Evolutionary conservation across 768 basidiomycete species (phyloP), one percentile per base, ranked within the genome.

Genomic region (Mycena venus): DNA sequence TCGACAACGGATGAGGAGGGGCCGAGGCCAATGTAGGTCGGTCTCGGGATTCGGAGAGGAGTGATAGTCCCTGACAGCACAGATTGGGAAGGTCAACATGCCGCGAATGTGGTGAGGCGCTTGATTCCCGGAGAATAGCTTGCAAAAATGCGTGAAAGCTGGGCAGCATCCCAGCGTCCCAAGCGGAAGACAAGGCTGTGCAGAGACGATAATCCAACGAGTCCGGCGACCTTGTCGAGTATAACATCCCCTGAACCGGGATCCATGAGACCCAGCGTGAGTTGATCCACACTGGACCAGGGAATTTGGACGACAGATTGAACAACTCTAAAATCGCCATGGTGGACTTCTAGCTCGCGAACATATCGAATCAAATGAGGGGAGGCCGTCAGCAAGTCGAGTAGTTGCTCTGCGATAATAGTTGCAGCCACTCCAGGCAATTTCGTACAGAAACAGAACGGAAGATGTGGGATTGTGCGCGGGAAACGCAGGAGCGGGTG

Each of bases 401-500:
- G 63, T 34, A 65, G 47, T 21, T 47, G 63, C 34, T 49, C 63
- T 36, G 63, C 63, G 32, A 65, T 23, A n/a, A 53, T 36, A n/a
- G 10, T 53, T 29, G 44, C 63, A n/a, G 63, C 31, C 49, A 34
- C 47, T 34, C 47, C 47, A 25, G 32, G 29, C 34, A 32, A 44
- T 42, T 62, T 62, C 42, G 60, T 31, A 65, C 47, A 65, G 63
- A 65, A 53, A 65, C 36, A 32, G 47, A 65, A 29, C 49, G 49
- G 63, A 65, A 65, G 63, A 65, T 65, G 47, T 65, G 49, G 47
- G 63, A 65, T 53, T 65, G 63, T 49, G 63, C 63, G 23, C 29
- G 47, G 47, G 31, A 65, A 42, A 29, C 63, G 23, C 29, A 65
- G 47, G 31, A 65, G 63, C 47, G 63, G 63, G 21, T 34, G 32